Percentiles rank a stretch among this genome's conserved stretches.
These are phyloP conservation scores for Mycothermus thermophilus DNA, from an alignment of 495 filamentous ascomycete genomes.

Conservation along the genomic window DNA sequence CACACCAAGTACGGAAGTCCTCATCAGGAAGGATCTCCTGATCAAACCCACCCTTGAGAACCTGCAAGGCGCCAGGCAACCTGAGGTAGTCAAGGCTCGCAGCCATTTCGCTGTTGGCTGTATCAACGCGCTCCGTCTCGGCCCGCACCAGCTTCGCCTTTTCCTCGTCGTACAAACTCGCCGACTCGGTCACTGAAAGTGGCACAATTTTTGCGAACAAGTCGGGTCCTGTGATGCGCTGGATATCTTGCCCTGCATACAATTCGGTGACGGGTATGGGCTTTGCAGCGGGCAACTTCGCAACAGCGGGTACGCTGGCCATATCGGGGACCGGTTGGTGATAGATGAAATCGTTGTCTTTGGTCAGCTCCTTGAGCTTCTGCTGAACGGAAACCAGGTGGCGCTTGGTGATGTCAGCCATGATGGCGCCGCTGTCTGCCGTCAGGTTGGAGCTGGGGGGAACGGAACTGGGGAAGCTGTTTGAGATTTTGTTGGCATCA, in stretches of 20 bases:
- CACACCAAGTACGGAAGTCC: slow-evolving; percentile 86
- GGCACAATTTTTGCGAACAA: slow-evolving; percentile 95
- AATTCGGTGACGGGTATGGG: slow-evolving; percentile 93
- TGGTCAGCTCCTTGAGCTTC: slow-evolving; percentile 56
- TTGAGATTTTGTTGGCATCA: slow-evolving; percentile 64
- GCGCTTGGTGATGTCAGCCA: slow-evolving; percentile 71
- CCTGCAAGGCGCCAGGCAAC: slow-evolving; percentile 74
- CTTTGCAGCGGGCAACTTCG: slow-evolving; percentile 93
- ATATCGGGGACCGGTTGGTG: slow-evolving; percentile 83
- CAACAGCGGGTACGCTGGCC: slow-evolving; percentile 60
- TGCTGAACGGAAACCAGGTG: slow-evolving; percentile 72
- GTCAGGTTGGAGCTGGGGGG: slow-evolving; percentile 72
- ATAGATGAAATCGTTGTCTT: slow-evolving; percentile 98
- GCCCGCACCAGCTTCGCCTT: slow-evolving; percentile 92
- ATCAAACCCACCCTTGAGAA: slow-evolving; percentile 85
- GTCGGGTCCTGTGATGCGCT: slow-evolving; percentile 90
- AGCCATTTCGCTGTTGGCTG: slow-evolving; percentile 87
- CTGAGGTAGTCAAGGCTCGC: slow-evolving; percentile 90
- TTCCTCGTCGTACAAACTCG: slow-evolving; percentile 95
- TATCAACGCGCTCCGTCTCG: slow-evolving; percentile 82
- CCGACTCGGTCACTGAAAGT: slow-evolving; percentile 90
- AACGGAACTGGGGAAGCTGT: slow-evolving; percentile 64
- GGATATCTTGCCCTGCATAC: slow-evolving; percentile 93
- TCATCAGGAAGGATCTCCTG: slow-evolving; percentile 79
- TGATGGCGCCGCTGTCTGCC: slow-evolving; percentile 55